Conservation (phyloP, 1,139 yeast genomes). For the Debaryomyces udenii region DNA sequence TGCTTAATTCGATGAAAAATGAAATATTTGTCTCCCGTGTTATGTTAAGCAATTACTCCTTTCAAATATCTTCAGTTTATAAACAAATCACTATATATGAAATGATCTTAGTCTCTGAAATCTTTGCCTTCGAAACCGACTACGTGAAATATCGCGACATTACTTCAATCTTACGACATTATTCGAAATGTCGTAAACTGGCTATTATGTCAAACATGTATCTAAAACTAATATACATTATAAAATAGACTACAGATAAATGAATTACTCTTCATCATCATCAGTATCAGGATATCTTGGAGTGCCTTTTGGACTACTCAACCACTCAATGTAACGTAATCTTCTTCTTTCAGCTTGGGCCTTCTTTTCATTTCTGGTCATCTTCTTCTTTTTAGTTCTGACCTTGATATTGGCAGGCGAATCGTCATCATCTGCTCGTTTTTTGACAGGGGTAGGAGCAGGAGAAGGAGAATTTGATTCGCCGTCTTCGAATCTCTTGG, state of each 20-base stretch:
- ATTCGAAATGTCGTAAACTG: conserved; percentile 7
- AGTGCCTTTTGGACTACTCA: conserved; percentile 94
- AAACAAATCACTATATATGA: not conserved
- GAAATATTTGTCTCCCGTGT: conserved; percentile 1
- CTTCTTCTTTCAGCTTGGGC: conserved; percentile 91
- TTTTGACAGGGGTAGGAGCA: conserved; percentile 36
- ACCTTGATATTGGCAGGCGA: conserved; percentile 97
- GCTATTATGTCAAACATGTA: conserved; percentile 4
- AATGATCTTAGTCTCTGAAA: not conserved
- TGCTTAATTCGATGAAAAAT: not conserved
- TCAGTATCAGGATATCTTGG: conserved; percentile 94
- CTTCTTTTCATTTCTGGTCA: conserved; percentile 96
- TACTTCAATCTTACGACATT: not conserved
- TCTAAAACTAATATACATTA: conserved; percentile 7
- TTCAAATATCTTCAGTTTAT: not conserved
- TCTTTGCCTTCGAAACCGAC: conserved; percentile 21
- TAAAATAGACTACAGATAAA: not conserved
- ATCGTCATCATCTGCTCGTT: conserved; percentile 70
- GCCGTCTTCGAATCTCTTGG: conserved; percentile 75
- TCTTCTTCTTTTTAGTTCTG: conserved; percentile 88
- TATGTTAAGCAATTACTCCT: not conserved
- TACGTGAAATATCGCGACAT: not conserved
- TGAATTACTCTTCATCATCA: conserved; percentile 66
- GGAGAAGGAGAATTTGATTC: conserved; percentile 40
- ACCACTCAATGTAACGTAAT: conserved; percentile 91